Percentiles rank a stretch among this genome's conserved stretches.
Evolutionary conservation across 2,329 filamentous ascomycete genomes (phyloP).

Genomic region (Penicillium sp.): DNA sequence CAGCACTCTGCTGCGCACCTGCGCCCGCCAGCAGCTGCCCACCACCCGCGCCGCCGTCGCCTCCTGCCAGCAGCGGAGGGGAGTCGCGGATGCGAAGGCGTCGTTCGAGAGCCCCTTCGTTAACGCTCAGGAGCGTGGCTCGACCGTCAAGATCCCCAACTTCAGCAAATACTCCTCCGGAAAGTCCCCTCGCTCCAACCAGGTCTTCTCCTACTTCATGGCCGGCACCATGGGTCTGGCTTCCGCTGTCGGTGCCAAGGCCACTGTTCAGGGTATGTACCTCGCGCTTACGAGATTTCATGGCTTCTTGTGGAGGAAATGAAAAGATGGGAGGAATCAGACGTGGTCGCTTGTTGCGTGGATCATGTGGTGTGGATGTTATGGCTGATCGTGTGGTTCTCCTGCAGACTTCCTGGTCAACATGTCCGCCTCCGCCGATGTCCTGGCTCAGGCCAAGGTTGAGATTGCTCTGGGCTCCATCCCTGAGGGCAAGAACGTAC

Average conservation of each 20-base stretch:
- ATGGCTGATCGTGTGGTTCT: conserved; percentile 28
- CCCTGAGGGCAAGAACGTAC: conserved; percentile 98
- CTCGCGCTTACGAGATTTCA: too few species aligned
- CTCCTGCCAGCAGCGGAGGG: conserved; percentile 44
- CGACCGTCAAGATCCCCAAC: conserved; percentile 74
- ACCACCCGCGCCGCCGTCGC: conserved; percentile 42
- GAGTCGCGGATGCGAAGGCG: conserved; percentile 40
- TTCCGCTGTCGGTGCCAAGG: conserved; percentile 91
- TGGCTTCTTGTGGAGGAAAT: background rate
- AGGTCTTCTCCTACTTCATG: conserved; percentile 97
- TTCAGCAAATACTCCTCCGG: conserved; percentile 84
- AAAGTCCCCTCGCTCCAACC: conserved; percentile 66
- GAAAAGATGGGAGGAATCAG: background rate
- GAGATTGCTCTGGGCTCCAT: conserved; percentile 91
- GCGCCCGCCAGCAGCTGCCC: conserved; percentile 48
- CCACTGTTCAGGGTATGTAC: conserved; percentile 93
- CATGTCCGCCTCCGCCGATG: conserved; percentile 98
- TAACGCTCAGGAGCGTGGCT: conserved; percentile 42
- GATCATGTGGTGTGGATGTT: background rate
- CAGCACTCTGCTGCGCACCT: conserved; percentile 64
- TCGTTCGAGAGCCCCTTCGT: conserved; percentile 58
- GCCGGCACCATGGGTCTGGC: conserved; percentile 92
- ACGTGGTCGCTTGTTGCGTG: background rate
- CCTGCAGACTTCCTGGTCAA: conserved; percentile 93
- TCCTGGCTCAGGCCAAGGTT: conserved; percentile 98